Evolutionary conservation across 331 rosid genomes (phyloP), one percentile per base, ranked within the genome.

Genomic region (Erythrophleum ivorense): DNA sequence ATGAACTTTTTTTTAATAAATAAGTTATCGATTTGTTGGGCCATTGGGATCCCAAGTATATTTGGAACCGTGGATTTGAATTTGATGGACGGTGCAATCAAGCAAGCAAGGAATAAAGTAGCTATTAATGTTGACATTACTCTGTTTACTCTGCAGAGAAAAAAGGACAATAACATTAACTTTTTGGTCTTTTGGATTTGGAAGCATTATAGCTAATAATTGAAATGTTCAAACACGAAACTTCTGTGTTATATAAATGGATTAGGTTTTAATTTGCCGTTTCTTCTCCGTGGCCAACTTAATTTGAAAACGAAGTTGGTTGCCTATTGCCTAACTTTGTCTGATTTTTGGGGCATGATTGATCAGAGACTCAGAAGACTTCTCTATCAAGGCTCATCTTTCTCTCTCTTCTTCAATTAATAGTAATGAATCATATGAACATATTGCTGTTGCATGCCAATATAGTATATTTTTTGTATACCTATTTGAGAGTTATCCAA

Each of bases 391-490:
- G 29, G 29, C 29, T 24, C 6, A 5, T 21, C 24, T 15, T 7
- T 64, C 36, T 76, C 74, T 59, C 73, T 82, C 70, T 55, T 31
- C 2, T 62, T 2, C 29, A 24, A 24, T 24, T 24, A 24, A 24
- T 24, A 24, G 29, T 24, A 24, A 24, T 24, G 29, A 24, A 24
- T 24, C 29, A 24, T 24, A 0, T 24, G 29, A 0, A 80, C 65
- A 67, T 66, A 68, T 53, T 82, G 83, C 88, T 82, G 29, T 24
- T 24, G 29, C 29, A 24, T 81, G 83, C 75, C 80, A 34, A 24
- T 31, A 50, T 24, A 24, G 29, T n/a, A n/a, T n/a, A n/a, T n/a
- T n/a, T n/a, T n/a, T n/a, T n/a, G n/a, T n/a, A n/a, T n/a, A n/a
- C n/a, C n/a, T n/a, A n/a, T n/a, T n/a, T n/a, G n/a, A n/a, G n/a